Evolutionary conservation across 192 early-diverging fungal genomes (phyloP).

Genomic region (Podochytrium sp.): DNA sequence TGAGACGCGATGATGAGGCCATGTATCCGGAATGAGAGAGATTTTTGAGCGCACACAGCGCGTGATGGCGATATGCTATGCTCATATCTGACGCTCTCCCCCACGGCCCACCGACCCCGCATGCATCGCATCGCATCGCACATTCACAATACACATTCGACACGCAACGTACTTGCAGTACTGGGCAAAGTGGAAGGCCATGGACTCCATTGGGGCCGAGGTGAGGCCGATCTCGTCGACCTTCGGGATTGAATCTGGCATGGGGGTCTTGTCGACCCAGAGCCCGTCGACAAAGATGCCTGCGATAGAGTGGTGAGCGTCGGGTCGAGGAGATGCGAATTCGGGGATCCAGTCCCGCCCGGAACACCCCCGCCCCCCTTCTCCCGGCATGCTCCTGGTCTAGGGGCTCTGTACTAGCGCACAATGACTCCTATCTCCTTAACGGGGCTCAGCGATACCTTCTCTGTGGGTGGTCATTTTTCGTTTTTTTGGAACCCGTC

Average conservation of each 20-base stretch:
- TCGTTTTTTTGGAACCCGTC: neutral
- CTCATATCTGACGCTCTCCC: too few species aligned
- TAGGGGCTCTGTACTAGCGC: too few species aligned
- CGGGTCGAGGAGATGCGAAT: neutral
- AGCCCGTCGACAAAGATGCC: slow-evolving; percentile 58
- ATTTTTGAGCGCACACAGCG: too few species aligned
- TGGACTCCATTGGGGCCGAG: slow-evolving; percentile 90
- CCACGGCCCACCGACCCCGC: too few species aligned
- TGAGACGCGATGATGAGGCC: too few species aligned
- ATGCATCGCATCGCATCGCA: neutral
- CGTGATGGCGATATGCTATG: too few species aligned
- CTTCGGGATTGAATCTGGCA: slow-evolving; percentile 66
- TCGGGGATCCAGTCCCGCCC: neutral
- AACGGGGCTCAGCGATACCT: neutral
- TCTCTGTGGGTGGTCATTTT: slow-evolving; percentile 35
- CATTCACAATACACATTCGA: neutral
- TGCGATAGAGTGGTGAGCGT: slow-evolving; percentile 9
- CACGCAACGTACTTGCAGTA: slow-evolving; percentile 75
- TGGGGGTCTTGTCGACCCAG: slow-evolving; percentile 86
- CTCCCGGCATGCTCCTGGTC: too few species aligned
- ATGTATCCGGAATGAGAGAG: too few species aligned
- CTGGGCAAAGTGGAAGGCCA: slow-evolving; percentile 86
- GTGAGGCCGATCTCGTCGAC: slow-evolving; percentile 90
- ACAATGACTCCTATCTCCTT: neutral
- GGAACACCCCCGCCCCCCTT: neutral